phyloP scores from a whole-genome alignment of 208 protist species.

The Phytomonas sp. region DNA sequence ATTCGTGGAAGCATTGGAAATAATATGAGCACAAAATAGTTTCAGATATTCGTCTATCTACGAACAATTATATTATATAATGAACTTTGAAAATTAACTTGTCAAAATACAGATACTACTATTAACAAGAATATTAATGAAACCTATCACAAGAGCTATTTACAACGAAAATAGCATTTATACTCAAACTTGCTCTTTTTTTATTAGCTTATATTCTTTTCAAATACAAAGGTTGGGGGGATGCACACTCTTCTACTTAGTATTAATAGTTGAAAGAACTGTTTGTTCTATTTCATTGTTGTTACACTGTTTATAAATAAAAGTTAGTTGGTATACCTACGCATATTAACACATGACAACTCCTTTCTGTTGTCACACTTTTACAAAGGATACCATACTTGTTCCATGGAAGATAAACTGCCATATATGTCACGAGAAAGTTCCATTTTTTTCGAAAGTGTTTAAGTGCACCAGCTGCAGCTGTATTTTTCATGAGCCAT shows the following conservation, averaged over 20 bases:
- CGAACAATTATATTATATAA: background rate
- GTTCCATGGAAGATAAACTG: background rate
- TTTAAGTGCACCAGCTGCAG: background rate
- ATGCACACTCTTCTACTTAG: background rate
- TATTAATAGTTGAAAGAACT: background rate
- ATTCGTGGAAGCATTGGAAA: background rate
- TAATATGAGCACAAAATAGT: background rate
- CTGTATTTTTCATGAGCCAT: background rate
- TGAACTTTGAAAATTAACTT: background rate
- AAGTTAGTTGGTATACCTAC: background rate
- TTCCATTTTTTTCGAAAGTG: background rate
- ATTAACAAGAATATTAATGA: background rate
- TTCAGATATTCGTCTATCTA: background rate
- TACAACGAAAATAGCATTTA: background rate
- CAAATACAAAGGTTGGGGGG: conserved; percentile 10
- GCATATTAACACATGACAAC: background rate
- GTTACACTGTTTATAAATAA: background rate
- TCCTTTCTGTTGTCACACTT: background rate
- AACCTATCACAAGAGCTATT: background rate
- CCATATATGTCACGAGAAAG: background rate
- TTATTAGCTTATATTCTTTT: background rate
- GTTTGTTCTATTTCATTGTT: background rate
- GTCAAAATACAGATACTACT: background rate
- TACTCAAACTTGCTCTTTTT: background rate
- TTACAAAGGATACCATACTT: background rate